Conservation (phyloP, 108 stramenopile genomes). For the Skeletonema menzelii region DNA sequence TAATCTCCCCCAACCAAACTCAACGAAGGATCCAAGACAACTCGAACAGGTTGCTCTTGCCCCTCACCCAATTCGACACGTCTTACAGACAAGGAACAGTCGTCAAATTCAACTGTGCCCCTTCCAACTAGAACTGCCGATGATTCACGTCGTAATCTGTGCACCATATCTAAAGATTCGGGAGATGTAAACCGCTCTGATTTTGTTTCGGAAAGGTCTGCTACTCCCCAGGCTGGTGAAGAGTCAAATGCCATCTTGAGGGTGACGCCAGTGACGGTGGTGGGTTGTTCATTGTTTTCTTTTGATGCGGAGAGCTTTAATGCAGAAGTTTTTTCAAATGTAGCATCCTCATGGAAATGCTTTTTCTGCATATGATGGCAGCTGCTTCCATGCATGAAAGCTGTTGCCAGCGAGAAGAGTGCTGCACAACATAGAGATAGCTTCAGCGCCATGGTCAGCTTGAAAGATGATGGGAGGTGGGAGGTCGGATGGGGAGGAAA, state of each 20-base stretch:
- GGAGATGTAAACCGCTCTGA: conserved; percentile 77
- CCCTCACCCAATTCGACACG: conserved; percentile 45
- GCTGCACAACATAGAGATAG: neutral
- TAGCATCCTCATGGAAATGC: neutral
- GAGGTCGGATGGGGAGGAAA: neutral
- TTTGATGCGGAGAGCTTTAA: neutral
- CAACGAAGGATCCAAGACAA: conserved; percentile 70
- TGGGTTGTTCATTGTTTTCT: neutral
- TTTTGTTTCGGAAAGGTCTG: conserved; percentile 51
- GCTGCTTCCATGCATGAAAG: neutral
- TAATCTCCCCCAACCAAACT: conserved; percentile 46
- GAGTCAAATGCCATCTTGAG: conserved; percentile 83
- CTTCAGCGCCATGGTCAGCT: neutral
- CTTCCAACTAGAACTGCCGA: conserved; percentile 78
- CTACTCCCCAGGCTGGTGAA: conserved; percentile 55
- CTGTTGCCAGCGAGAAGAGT: neutral
- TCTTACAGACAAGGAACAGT: conserved; percentile 74
- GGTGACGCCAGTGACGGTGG: conserved; percentile 61
- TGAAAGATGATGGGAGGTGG: neutral
- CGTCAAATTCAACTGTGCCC: conserved; percentile 69
- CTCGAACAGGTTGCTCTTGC: conserved; percentile 61
- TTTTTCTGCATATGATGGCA: neutral
- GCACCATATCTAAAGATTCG: conserved; percentile 79
- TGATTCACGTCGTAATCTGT: conserved; percentile 67
- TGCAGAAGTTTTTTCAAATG: neutral